Evolutionary conservation across 805 yeast genomes (phyloP).

Genomic region (Clavispora santaluciae): DNA sequence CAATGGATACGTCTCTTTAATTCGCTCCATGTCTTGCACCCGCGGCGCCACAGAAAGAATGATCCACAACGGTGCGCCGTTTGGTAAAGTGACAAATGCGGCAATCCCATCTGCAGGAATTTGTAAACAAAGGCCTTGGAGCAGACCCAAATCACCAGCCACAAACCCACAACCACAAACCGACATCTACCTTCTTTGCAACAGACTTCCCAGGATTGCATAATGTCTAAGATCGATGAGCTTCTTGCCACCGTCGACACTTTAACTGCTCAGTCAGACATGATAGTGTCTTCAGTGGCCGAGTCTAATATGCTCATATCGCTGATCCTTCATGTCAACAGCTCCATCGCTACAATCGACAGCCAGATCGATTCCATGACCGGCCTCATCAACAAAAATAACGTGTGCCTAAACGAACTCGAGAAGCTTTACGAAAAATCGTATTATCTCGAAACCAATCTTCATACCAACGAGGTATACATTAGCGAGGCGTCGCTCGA

Average conservation of each 20-base stretch:
- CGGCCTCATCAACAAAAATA: slow-evolving; percentile 21
- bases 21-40: too few species aligned
- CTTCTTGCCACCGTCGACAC: slow-evolving; percentile 28
- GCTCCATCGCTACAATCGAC: slow-evolving; percentile 23
- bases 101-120: background rate
- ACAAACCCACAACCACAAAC: background rate
- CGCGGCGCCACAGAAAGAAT: too few species aligned
- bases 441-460: slow-evolving; percentile 29
- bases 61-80: background rate
- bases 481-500: slow-evolving; percentile 30
- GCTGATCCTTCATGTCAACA: slow-evolving; percentile 16
- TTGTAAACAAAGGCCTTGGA: background rate
- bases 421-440: slow-evolving; percentile 29
- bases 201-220: background rate
- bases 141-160: background rate
- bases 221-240: slow-evolving; percentile 23
- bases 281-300: slow-evolving; percentile 17
- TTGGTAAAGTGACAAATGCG: background rate
- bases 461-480: slow-evolving; percentile 25
- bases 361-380: slow-evolving; percentile 24
- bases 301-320: slow-evolving; percentile 22
- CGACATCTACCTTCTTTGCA: too few species aligned
- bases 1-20: too few species aligned
- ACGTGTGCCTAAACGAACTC: slow-evolving; percentile 20
- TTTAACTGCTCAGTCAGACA: slow-evolving; percentile 25